A percentile compares a stretch with the other conserved stretches of the same genome.
Evolutionary conservation across 73 alveolate species (phyloP).

Genomic region (Paramecium primaurelia): DNA sequence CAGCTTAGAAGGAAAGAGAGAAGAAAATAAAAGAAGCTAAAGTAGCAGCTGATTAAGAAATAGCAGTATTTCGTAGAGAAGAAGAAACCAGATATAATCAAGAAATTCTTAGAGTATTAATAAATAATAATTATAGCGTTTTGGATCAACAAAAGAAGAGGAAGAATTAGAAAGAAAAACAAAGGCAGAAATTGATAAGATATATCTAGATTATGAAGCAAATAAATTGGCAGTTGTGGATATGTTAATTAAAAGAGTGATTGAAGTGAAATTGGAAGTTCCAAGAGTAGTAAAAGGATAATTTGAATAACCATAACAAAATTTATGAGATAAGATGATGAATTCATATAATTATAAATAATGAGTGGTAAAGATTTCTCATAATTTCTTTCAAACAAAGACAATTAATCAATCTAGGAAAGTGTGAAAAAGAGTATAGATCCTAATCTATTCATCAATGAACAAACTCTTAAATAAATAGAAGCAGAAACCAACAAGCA

Average conservation of each 20-base stretch:
- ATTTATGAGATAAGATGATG: slow-evolving; percentile 5
- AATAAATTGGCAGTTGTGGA: slow-evolving; percentile 55
- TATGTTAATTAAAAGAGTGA: slow-evolving; percentile 54
- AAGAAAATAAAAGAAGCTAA: slow-evolving; percentile 61
- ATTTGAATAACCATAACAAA: slow-evolving; percentile 15
- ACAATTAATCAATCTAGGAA: neutral
- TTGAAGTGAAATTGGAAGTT: slow-evolving; percentile 53
- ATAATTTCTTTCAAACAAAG: neutral
- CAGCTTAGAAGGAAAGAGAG: slow-evolving; percentile 58
- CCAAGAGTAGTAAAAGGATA: slow-evolving; percentile 63
- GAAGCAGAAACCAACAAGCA: neutral
- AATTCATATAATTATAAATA: neutral
- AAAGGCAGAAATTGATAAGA: slow-evolving; percentile 54
- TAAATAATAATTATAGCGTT: neutral
- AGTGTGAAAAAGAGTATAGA: neutral
- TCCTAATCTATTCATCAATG: slow-evolving; percentile 10
- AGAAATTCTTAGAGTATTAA: slow-evolving; percentile 36
- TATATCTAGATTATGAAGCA: slow-evolving; percentile 44
- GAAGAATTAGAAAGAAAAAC: slow-evolving; percentile 58
- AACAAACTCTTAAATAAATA: neutral
- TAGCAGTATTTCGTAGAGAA: slow-evolving; percentile 49
- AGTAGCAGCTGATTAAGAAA: slow-evolving; percentile 66
- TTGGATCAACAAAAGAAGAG: slow-evolving; percentile 50
- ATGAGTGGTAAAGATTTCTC: neutral
- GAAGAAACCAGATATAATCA: slow-evolving; percentile 55